Base-by-base conservation (phyloP, 1,139 yeast genomes). In the Blastobotrys elegans region DNA sequence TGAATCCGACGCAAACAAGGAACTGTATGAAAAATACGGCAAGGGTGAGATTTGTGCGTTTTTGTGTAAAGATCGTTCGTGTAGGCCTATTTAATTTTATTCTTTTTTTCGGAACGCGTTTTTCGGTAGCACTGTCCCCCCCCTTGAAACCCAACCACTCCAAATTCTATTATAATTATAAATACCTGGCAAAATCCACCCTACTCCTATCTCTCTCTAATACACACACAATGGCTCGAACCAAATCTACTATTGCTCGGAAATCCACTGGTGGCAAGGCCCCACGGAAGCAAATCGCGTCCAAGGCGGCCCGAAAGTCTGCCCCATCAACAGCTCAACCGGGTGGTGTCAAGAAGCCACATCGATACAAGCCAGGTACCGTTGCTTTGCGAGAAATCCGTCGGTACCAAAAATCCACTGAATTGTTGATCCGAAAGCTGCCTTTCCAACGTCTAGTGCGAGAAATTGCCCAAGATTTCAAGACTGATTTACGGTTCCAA, bases 291-390 rank as follows among this genome's bases (percentile, higher is more conserved):
- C 96, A 89, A 77, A 81, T 90, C 69, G 97, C 97, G 66, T 89
- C 97, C 63, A 90, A 90, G 84, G 97, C 96, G 65, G 97, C 97
- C 62, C 86, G 97, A 82, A 90, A 90, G 76, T 89, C 97, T 51
- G 97, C 96, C 52, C 67, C 69, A 37, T 57, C 64, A 48, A 52
- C 64, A 50, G 90, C 95, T 77, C 78, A 95, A 58, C 81, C 96
- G 58, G 97, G 97, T 72, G 97, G 97, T 84, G 97, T 90, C 72
- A 89, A 90, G 89, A 89, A 90, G 80, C 97, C 97, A 62, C 97
- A 90, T 87, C 88, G 97, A 85, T 90, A 89, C 79, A 89, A 89
- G 92, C 97, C 97, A 73, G 97, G 97, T 88, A 90, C 97, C 69
- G 97, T 90, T 69, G 97, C 97, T 65, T 85, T 90, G 72, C 89